These are phyloP conservation scores for Voacanga thouarsii DNA, from an alignment of 257 asterid genomes.

Conservation along the genomic window DNA sequence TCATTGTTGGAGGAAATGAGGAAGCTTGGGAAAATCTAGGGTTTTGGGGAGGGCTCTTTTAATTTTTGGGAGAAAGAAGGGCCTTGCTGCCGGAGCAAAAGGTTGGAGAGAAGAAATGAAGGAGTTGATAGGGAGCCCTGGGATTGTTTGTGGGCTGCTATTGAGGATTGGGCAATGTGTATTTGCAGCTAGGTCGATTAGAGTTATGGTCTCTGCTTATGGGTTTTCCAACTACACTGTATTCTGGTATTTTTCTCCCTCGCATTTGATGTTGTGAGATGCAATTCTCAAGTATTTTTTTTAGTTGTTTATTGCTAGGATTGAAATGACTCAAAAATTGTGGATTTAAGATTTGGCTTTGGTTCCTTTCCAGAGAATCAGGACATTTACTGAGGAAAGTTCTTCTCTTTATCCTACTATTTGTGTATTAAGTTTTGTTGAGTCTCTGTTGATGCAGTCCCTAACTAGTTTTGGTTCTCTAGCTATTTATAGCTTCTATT, in stretches of 20 bases:
- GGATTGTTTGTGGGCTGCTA: slow-evolving; percentile 63
- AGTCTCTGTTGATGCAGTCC: neutral
- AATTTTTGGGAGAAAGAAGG: slow-evolving; percentile 9
- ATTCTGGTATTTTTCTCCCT: slow-evolving; percentile 54
- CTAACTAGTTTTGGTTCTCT: neutral
- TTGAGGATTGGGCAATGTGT: slow-evolving; percentile 78
- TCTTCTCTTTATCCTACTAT: neutral
- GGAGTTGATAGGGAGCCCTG: slow-evolving; percentile 79
- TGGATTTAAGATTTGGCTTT: neutral
- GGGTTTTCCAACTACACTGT: slow-evolving; percentile 92
- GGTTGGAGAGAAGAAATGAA: slow-evolving; percentile 45
- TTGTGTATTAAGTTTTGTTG: neutral
- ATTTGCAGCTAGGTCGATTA: slow-evolving; percentile 82
- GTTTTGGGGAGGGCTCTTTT: slow-evolving; percentile 55
- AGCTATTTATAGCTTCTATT: neutral
- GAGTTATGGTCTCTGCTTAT: slow-evolving; percentile 82
- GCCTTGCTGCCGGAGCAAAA: neutral
- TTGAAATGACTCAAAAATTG: neutral
- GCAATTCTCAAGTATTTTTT: neutral
- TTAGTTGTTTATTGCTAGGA: neutral
- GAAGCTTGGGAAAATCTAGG: slow-evolving; percentile 43
- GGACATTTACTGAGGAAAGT: neutral
- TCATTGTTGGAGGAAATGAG: slow-evolving; percentile 32
- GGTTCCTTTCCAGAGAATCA: neutral
- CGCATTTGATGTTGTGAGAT: neutral